These are phyloP conservation scores for Cutaneotrichosporon cutaneum DNA, from an alignment of 1,284 basidiomycete genomes.

Conservation along the genomic window DNA sequence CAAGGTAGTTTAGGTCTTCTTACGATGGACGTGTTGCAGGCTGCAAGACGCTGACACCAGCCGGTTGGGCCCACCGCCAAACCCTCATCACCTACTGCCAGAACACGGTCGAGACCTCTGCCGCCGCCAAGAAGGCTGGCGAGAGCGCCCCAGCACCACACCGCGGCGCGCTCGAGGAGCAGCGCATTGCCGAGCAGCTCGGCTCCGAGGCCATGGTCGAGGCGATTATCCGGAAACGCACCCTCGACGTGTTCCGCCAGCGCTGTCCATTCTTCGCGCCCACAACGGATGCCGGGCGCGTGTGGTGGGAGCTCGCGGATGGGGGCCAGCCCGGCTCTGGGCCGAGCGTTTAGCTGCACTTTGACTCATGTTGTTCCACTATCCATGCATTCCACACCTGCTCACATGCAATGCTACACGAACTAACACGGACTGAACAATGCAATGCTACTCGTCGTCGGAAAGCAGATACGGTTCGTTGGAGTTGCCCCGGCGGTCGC, in stretches of 20 bases:
- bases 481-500: too few relatives aligned
- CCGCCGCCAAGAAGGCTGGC: constrained; percentile 56
- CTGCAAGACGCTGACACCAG: constrained; percentile 57
- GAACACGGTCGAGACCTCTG: constrained; percentile 65
- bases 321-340: constrained; percentile 20
- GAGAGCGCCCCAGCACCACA: constrained; percentile 9
- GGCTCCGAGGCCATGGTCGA: constrained; percentile 76
- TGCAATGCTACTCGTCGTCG: neutral
- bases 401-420: neutral
- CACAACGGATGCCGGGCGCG: constrained; percentile 61
- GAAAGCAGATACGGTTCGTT: neutral
- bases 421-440: neutral
- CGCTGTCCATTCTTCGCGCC: constrained; percentile 80
- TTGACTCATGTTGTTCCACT: constrained; percentile 6
- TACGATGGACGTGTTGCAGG: too few relatives aligned
- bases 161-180: constrained; percentile 65
- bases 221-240: constrained; percentile 71
- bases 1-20: too few relatives aligned
- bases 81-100: constrained; percentile 78
- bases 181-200: constrained; percentile 76
- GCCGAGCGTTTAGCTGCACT: constrained; percentile 1
- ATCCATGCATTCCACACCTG: neutral
- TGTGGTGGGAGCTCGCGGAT: constrained; percentile 65
- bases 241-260: constrained; percentile 74
- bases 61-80: constrained; percentile 77